Conservation (phyloP, 2,329 filamentous ascomycete genomes). For the Pyrenophora teres region DNA sequence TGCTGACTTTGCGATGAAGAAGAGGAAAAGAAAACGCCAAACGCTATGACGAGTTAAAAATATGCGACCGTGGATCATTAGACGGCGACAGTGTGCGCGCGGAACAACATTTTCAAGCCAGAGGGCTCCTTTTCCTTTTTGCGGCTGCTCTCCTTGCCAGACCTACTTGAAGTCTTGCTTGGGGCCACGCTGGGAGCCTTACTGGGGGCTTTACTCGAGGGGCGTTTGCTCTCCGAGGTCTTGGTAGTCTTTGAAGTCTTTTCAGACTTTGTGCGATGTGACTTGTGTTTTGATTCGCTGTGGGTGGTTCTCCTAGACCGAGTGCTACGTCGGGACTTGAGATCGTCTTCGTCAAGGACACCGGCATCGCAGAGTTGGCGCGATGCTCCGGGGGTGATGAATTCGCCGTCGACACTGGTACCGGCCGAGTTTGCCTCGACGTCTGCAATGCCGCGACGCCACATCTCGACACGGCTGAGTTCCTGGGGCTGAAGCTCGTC, state of each 20-base stretch:
- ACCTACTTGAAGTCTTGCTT: conserved; percentile 5
- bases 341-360: conserved; percentile 54
- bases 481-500: conserved; percentile 64
- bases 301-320: conserved; percentile 22
- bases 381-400: conserved; percentile 64
- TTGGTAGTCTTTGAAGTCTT: conserved; percentile 25
- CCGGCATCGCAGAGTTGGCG: conserved; percentile 52
- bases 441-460: conserved; percentile 68
- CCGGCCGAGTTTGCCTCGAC: conserved; percentile 58
- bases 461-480: conserved; percentile 63
- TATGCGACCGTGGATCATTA: conserved; percentile 4
- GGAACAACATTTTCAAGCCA: conserved; percentile 51
- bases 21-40: conserved; percentile 10
- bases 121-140: conserved; percentile 51
- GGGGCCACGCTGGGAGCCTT: conserved; percentile 2
- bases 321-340: conserved; percentile 47
- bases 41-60: conserved; percentile 17
- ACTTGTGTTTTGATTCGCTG: conserved; percentile 31
- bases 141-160: conserved; percentile 26
- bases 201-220: conserved; percentile 4
- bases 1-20: conserved; percentile 9
- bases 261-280: conserved; percentile 37
- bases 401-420: conserved; percentile 68
- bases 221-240: not conserved
- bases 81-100: conserved; percentile 33